Evolutionary conservation across 495 filamentous ascomycete genomes (phyloP).

Genomic region (Clavariopsis aquatica): DNA sequence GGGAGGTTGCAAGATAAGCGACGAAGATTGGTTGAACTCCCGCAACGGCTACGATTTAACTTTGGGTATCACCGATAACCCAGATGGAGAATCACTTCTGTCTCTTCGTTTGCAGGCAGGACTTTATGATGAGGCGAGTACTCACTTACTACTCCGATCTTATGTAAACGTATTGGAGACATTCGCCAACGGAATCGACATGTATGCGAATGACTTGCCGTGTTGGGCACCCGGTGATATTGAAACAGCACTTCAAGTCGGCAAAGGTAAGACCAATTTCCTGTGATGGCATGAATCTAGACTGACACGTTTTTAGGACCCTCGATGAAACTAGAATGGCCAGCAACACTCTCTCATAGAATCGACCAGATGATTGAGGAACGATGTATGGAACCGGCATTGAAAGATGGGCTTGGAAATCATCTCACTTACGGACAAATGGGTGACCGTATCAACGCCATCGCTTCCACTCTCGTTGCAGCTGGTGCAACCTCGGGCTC

Average conservation of each 20-base stretch:
- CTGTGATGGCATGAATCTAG: not conserved
- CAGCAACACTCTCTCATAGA: not conserved
- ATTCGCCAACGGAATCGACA: not conserved
- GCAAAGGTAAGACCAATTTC: not conserved
- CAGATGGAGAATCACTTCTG: not conserved
- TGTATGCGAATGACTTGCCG: not conserved
- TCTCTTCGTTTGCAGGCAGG: not conserved
- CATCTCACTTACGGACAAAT: not conserved
- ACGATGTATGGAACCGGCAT: not conserved
- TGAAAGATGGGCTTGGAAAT: not conserved
- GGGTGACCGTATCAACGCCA: not conserved
- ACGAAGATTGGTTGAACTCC: not conserved
- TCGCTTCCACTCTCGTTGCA: not conserved
- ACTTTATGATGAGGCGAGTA: not conserved
- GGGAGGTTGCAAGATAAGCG: not conserved
- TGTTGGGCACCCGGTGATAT: not conserved
- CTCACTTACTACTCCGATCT: not conserved
- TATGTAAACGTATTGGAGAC: not conserved
- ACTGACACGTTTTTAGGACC: not conserved
- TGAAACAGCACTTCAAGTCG: not conserved
- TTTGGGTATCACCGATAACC: not conserved
- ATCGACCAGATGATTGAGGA: not conserved
- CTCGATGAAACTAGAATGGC: not conserved
- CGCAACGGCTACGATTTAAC: not conserved
- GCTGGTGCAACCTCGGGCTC: not conserved